A percentile compares a stretch with the other conserved stretches of the same genome.
Evolutionary conservation across 192 early-diverging fungal genomes (phyloP).

Genomic region (Backusella tarrabulga): DNA sequence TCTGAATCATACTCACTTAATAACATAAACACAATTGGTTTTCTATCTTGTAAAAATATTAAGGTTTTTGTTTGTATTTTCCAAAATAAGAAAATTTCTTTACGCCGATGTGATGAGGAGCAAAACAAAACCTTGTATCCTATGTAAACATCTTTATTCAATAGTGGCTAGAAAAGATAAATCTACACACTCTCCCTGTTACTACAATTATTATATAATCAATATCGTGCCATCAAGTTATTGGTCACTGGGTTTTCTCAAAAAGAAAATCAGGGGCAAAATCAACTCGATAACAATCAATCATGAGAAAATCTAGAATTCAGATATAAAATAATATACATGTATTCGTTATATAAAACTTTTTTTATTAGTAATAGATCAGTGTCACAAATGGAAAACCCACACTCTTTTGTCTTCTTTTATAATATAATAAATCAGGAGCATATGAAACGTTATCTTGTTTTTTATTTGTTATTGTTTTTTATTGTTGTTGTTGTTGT

Average conservation of each 20-base stretch:
- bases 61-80: background rate
- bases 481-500: too few relatives aligned
- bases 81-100: background rate
- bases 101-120: too few relatives aligned
- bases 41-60: background rate
- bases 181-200: background rate
- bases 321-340: background rate
- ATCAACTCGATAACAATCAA: background rate
- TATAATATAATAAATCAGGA: background rate
- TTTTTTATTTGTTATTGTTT: background rate
- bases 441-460: background rate
- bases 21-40: too few relatives aligned
- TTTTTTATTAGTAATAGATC: background rate
- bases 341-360: background rate
- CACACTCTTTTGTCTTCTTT: background rate
- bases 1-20: too few relatives aligned
- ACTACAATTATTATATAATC: background rate
- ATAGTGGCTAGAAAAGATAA: background rate
- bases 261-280: background rate
- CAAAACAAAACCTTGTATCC: too few relatives aligned
- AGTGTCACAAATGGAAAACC: background rate
- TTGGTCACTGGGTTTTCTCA: background rate
- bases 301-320: background rate
- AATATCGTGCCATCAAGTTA: too few relatives aligned
- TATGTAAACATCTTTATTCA: background rate